phyloP scores from a whole-genome alignment of 202 grass and related monocot genomes.

The Eragrostis tef region DNA sequence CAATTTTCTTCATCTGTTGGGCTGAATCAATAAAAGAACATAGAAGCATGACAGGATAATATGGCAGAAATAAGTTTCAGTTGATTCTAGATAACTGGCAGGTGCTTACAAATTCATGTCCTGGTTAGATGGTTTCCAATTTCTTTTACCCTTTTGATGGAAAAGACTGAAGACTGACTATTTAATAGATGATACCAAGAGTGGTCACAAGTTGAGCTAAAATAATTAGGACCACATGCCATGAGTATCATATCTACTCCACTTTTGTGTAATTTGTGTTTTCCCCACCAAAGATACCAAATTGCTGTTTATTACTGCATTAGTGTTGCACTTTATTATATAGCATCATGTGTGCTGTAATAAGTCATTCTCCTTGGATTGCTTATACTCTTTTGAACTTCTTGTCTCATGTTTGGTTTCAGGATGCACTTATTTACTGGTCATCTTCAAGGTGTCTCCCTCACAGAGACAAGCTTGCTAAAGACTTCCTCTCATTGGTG shows the following conservation, averaged over 20 bases:
- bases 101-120: background rate
- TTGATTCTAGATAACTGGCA: slow-evolving; percentile 10
- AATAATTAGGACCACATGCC: background rate
- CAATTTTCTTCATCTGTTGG: slow-evolving; percentile 13
- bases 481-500: slow-evolving; percentile 68
- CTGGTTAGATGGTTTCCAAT: background rate
- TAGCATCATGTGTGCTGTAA: slow-evolving; percentile 1
- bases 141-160: slow-evolving; percentile 2
- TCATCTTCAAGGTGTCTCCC: slow-evolving; percentile 91
- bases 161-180: slow-evolving; percentile 25
- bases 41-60: background rate
- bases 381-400: slow-evolving; percentile 33
- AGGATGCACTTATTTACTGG: slow-evolving; percentile 94
- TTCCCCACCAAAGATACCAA: slow-evolving; percentile 28
- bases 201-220: background rate
- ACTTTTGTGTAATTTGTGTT: slow-evolving; percentile 30
- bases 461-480: slow-evolving; percentile 68
- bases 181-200: slow-evolving; percentile 30
- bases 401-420: slow-evolving; percentile 42
- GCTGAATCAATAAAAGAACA: background rate
- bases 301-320: background rate
- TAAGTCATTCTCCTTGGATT: background rate
- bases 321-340: background rate
- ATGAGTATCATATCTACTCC: slow-evolving; percentile 9
- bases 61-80: background rate